These are phyloP conservation scores for Pichia sp. DNA, from an alignment of 1,139 yeast species.

Conservation along the genomic window DNA sequence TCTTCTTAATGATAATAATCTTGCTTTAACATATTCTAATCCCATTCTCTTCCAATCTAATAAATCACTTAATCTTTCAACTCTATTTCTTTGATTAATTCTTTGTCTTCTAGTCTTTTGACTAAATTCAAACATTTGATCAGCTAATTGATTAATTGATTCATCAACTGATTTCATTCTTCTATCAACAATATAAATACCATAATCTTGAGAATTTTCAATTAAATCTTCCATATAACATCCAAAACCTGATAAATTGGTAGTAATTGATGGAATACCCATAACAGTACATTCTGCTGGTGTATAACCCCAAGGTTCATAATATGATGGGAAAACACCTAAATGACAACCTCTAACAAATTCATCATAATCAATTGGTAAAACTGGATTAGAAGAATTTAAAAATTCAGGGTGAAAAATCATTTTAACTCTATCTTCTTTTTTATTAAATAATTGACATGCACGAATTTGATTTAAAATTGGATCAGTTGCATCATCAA, in stretches of 20 bases:
- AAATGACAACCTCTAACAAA: constrained; percentile 97
- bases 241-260: constrained; percentile 94
- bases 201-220: constrained; percentile 91
- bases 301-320: constrained; percentile 99
- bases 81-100: constrained; percentile 95
- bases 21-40: constrained; percentile 88
- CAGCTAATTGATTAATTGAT: constrained; percentile 83
- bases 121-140: constrained; percentile 85
- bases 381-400: constrained; percentile 89
- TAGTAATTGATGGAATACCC: constrained; percentile 99
- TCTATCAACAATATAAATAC: constrained; percentile 94
- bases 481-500: constrained; percentile 87
- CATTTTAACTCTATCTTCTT: constrained; percentile 88
- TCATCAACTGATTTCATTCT: constrained; percentile 92
- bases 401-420: constrained; percentile 97
- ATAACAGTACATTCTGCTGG: constrained; percentile 99
- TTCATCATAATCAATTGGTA: constrained; percentile 92
- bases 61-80: constrained; percentile 86
- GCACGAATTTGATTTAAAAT: constrained; percentile 87
- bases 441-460: constrained; percentile 83
- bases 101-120: constrained; percentile 92
- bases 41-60: constrained; percentile 99
- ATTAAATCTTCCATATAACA: constrained; percentile 98
- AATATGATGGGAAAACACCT: constrained; percentile 97
- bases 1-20: constrained; percentile 84